A percentile compares a stretch with the other conserved stretches of the same genome.
Evolutionary conservation across 2,329 filamentous ascomycete species (phyloP).

Genomic region (Cladosporium cucumerinum): DNA sequence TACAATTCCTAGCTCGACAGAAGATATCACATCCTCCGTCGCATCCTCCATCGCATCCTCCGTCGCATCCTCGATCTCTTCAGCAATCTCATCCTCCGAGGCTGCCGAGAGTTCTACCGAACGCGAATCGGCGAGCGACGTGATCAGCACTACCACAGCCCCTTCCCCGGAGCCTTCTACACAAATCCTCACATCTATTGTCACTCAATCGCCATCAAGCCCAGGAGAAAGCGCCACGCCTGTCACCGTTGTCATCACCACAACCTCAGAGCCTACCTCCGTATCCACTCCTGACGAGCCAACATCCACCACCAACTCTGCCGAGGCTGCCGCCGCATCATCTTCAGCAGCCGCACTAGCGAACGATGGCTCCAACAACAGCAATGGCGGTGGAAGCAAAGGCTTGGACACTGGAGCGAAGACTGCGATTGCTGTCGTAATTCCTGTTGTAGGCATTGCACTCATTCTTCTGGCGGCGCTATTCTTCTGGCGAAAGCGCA

Average conservation of each 20-base stretch:
- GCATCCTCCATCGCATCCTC: slow-evolving; percentile 21
- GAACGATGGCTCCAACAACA: slow-evolving; percentile 18
- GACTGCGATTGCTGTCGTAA: slow-evolving; percentile 89
- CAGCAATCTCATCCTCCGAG: slow-evolving; percentile 10
- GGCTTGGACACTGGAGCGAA: slow-evolving; percentile 62
- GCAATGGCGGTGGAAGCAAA: slow-evolving; percentile 25
- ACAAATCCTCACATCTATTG: slow-evolving; percentile 25
- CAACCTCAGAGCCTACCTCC: slow-evolving; percentile 14
- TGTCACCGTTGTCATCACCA: slow-evolving; percentile 27
- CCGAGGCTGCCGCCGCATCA: slow-evolving; percentile 15
- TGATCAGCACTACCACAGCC: slow-evolving; percentile 22
- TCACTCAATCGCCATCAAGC: slow-evolving; percentile 21
- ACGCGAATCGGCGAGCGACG: not conserved
- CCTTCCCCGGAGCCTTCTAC: slow-evolving; percentile 24
- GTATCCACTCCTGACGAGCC: slow-evolving; percentile 18
- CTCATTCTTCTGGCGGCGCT: slow-evolving; percentile 72
- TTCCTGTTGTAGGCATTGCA: slow-evolving; percentile 85
- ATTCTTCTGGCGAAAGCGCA: slow-evolving; percentile 85
- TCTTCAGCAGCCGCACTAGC: slow-evolving; percentile 23
- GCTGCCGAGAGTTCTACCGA: slow-evolving; percentile 18
- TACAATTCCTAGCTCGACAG: slow-evolving; percentile 2
- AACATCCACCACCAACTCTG: not conserved
- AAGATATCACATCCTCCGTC: slow-evolving; percentile 17
- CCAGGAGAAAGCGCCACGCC: slow-evolving; percentile 16
- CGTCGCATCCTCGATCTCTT: slow-evolving; percentile 23